Conservation (phyloP, 2,329 filamentous ascomycete species). For the Waltergamsia citrina region DNA sequence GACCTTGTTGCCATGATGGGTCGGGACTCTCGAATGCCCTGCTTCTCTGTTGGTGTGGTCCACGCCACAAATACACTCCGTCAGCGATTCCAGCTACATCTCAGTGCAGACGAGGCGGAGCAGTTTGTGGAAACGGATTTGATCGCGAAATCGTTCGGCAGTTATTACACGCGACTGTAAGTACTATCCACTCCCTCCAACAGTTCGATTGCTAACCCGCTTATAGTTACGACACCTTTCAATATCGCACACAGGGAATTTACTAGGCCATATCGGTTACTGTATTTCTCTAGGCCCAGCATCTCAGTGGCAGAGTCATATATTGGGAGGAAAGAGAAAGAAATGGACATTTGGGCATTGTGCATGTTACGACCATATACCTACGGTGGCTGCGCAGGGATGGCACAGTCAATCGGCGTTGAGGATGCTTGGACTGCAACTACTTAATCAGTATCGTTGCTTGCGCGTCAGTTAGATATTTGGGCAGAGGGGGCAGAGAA, state of each 20-base stretch:
- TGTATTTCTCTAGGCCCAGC: too few species aligned
- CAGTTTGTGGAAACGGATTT: conserved; percentile 72
- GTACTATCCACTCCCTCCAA: conserved; percentile 18
- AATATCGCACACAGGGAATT: conserved; percentile 73
- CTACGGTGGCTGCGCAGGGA: too few species aligned
- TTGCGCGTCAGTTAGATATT: too few species aligned
- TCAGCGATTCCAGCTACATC: conserved; percentile 71
- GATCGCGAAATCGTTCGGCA: conserved; percentile 72
- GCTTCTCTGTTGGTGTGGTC: conserved; percentile 64
- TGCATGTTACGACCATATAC: too few species aligned
- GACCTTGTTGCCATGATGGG: conserved; percentile 82
- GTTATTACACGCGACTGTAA: conserved; percentile 79
- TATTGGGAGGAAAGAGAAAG: too few species aligned
- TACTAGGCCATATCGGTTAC: conserved; percentile 47
- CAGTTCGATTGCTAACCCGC: conserved; percentile 8
- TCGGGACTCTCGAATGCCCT: conserved; percentile 74
- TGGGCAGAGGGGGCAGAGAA: too few species aligned
- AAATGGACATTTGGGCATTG: too few species aligned
- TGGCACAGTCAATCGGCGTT: background rate
- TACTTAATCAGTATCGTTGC: too few species aligned
- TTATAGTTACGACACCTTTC: conserved; percentile 63
- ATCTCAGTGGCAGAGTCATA: background rate
- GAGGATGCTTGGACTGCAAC: too few species aligned
- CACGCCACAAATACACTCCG: conserved; percentile 61
- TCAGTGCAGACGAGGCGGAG: conserved; percentile 75